Percentiles rank a stretch among this genome's conserved stretches.
These are phyloP conservation scores for Cyberlindnera japonica DNA, from an alignment of 805 yeast species.

Conservation along the genomic window DNA sequence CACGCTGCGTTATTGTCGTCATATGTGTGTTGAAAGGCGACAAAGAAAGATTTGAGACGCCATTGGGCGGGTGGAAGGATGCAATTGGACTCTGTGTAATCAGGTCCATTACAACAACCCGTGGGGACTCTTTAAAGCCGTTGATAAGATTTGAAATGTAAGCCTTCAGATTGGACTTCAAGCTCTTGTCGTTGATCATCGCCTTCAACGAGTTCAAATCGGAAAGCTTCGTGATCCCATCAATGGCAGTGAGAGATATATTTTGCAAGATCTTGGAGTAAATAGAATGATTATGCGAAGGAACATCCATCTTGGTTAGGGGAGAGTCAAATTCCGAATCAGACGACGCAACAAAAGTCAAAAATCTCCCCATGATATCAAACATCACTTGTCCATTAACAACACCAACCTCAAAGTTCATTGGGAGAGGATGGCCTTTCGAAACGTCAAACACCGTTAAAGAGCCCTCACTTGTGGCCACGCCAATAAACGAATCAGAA, in stretches of 20 bases:
- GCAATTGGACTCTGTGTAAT: slow-evolving; percentile 35
- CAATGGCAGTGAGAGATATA: slow-evolving; percentile 51
- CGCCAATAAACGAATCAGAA: slow-evolving; percentile 23
- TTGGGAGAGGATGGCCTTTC: slow-evolving; percentile 18
- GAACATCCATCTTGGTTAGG: slow-evolving; percentile 19
- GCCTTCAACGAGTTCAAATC: slow-evolving; percentile 31
- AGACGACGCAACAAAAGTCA: slow-evolving; percentile 35
- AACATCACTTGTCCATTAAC: slow-evolving; percentile 37
- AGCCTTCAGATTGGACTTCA: slow-evolving; percentile 12
- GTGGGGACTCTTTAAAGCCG: slow-evolving; percentile 22
- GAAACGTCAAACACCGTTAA: slow-evolving; percentile 25
- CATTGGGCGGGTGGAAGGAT: slow-evolving; percentile 56
- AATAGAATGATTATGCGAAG: slow-evolving; percentile 21
- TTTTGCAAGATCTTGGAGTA: slow-evolving; percentile 37
- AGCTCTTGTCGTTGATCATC: slow-evolving; percentile 12
- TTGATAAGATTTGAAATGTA: slow-evolving; percentile 19
- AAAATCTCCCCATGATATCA: slow-evolving; percentile 40
- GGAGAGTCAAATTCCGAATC: slow-evolving; percentile 1
- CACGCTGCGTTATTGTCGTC: slow-evolving; percentile 51
- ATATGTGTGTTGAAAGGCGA: slow-evolving; percentile 59
- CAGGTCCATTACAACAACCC: slow-evolving; percentile 47
- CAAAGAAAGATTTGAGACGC: slow-evolving; percentile 54
- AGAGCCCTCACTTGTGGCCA: slow-evolving; percentile 29
- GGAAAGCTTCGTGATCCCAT: slow-evolving; percentile 44
- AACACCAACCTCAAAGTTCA: slow-evolving; percentile 17